Base-by-base conservation (phyloP, 345 rosid species). In the Acer campestre region DNA sequence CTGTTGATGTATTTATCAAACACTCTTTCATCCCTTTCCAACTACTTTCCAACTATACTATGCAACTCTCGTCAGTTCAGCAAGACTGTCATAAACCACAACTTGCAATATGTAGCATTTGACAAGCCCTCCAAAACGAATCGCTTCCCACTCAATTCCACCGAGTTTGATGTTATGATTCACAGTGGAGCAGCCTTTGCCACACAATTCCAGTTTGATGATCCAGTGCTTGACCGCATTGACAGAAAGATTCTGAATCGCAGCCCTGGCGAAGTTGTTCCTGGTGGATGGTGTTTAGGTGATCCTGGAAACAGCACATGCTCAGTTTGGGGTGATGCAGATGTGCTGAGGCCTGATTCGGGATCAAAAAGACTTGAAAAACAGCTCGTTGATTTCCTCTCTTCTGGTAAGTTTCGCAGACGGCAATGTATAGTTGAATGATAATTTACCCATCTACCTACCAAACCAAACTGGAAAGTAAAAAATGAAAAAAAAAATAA, bases 271-370 rank as follows among this genome's bases (percentile, higher is more conserved):
- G 74, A 81, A 84, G 87, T 88, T 68, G 91, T 89, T 40, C 91
- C 93, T 27, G 99, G 99, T 66, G 98, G 99, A 56, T 96, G 99
- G 99, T 94, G 99, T 88, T 78, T 96, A 71, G 98, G 90, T 59
- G 90, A 88, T 25, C 78, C 87, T 44, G 78, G 77, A 29, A 89
- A 89, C 25, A 84, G 81, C 69, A 77, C 87, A 0, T 94, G 98
- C 78, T 87, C 88, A 25, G 84, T 87, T 20, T 94, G 98, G 99
- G 98, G 98, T 11, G 91, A 94, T 84, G 93, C 98, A 10, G 90
- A 90, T 82, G 80, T 96, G 74, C 75, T 94, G 71, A 86, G 98
- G 46, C 98, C 98, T 5, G 93, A 98, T 67, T 82, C 93, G 11
- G 98, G 97, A 64, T 85, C 98, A 20, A 85, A 80, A 63, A 90